These are phyloP conservation scores for Ascocoryne sarcoides DNA, from an alignment of 2,329 filamentous ascomycete species.

Conservation along the genomic window DNA sequence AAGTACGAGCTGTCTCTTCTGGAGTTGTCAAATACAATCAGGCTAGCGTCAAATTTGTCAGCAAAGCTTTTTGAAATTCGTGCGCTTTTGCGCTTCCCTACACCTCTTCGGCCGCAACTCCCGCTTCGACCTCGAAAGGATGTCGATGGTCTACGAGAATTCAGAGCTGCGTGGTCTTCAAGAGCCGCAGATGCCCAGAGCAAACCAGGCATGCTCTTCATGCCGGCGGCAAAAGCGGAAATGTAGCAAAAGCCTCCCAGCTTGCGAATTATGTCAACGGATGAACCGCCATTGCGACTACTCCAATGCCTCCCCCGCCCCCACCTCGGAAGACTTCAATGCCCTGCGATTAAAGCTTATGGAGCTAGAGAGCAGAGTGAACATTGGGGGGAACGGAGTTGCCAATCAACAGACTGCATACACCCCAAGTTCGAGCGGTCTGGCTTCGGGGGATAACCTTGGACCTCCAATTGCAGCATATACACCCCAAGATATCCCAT, in stretches of 20 bases:
- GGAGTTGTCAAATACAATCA: too few species aligned
- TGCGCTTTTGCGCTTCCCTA: too few species aligned
- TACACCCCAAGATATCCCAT: slow-evolving; percentile 18
- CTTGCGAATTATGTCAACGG: slow-evolving; percentile 38
- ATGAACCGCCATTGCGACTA: slow-evolving; percentile 37
- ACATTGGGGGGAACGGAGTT: slow-evolving; percentile 11
- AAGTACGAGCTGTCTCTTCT: too few species aligned
- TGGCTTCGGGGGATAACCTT: slow-evolving; percentile 12
- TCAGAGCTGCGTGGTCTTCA: too few species aligned
- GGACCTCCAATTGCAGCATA: slow-evolving; percentile 15
- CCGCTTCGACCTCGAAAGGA: too few species aligned
- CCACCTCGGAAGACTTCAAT: slow-evolving; percentile 34
- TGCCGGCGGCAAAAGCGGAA: slow-evolving; percentile 42
- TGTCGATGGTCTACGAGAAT: too few species aligned
- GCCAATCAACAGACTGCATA: slow-evolving; percentile 16
- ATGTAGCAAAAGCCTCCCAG: slow-evolving; percentile 42
- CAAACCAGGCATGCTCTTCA: slow-evolving; percentile 35
- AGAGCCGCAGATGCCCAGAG: slow-evolving; percentile 20
- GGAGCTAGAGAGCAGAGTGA: slow-evolving; percentile 32
- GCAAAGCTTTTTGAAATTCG: too few species aligned
- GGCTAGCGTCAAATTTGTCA: too few species aligned
- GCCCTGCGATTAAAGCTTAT: slow-evolving; percentile 31
- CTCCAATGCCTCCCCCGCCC: slow-evolving; percentile 28
- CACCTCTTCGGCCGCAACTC: too few species aligned
- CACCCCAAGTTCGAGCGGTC: slow-evolving; percentile 15